Conservation (phyloP, 1,139 yeast species). For the Hanseniaspora uvarum region DNA sequence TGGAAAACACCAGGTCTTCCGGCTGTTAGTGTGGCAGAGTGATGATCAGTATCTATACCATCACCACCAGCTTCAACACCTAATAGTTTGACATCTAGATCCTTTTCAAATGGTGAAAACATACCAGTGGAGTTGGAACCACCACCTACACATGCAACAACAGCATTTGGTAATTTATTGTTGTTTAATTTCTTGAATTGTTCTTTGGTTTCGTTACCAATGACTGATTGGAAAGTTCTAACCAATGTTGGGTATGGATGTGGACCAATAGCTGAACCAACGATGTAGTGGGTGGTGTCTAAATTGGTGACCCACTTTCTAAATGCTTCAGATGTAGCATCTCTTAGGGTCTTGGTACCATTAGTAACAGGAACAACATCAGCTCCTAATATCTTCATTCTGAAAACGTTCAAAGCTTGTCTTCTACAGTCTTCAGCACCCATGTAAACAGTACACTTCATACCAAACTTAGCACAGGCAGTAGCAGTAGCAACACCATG, state of each 20-base stretch:
- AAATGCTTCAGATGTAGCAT: conserved; percentile 95
- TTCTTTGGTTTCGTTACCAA: conserved; percentile 87
- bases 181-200: conserved; percentile 70
- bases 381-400: conserved; percentile 95
- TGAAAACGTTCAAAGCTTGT: conserved; percentile 93
- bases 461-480: conserved; percentile 94
- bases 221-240: conserved; percentile 94
- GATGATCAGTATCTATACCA: conserved; percentile 75
- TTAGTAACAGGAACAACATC: conserved; percentile 84
- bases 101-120: conserved; percentile 87
- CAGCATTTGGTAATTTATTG: conserved; percentile 81
- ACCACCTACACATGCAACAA: conserved; percentile 98
- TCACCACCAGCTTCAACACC: conserved; percentile 99
- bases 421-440: conserved; percentile 99
- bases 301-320: conserved; percentile 89
- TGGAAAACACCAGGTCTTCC: conserved; percentile 97
- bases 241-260: conserved; percentile 98
- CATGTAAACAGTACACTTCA: conserved; percentile 94
- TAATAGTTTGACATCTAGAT: conserved; percentile 59
- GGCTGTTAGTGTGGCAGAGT: conserved; percentile 84
- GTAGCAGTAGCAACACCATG: conserved; percentile 99
- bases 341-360: conserved; percentile 93
- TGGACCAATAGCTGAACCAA: conserved; percentile 98
- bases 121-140: conserved; percentile 96
- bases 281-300: conserved; percentile 79